Base-by-base conservation (phyloP, 129 eudicot species). In the Cynara cardunculus region DNA sequence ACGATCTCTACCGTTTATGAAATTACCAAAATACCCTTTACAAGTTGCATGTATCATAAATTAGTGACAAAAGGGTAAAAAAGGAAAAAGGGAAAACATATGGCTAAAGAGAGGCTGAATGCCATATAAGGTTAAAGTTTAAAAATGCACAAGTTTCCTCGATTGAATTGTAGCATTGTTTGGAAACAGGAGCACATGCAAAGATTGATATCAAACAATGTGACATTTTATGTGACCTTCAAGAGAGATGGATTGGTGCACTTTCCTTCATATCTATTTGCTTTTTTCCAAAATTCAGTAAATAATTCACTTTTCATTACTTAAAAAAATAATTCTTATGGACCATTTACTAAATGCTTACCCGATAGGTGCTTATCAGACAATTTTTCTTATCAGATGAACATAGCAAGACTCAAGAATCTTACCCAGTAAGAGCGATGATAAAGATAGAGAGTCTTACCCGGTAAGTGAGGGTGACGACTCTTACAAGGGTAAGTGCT, bases 211-310 rank as follows among this genome's bases (percentile, higher is more conserved):
- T 74, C 61, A 81, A 74, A 67, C 31, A 81, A 74, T 81, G 69
- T 80, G 78, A 80, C 79, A 35, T 72, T 71, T 80, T 61, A 66
- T 74, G 74, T 64, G 84, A 81, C 84, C n/a, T 73, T 74, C 79
- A 81, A 26, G 8, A 64, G 70, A 64, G 62, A 21, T 73, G 75
- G 25, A 27, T 26, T 74, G 61, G 22, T 76, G 22, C 35, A 68
- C 84, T 81, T 73, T 64, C 61, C 75, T 21, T 74, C 61, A 81
- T 22, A 74, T 25, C 75, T 66, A 14, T 66, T 66, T 41, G 14
- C 59, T 28, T 73, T 80, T 73, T 11, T 30, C 46, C 34, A 53
- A 79, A 13, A 19, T 14, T 75, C 14, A 75, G 11, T 56, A 30
- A 53, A 4, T 56, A 18, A 56, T 18, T 41, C n/a, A 56, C 8